Percentiles rank a stretch among this genome's conserved stretches.
phyloP scores from a whole-genome alignment of 169 alveolate species.

The Besnoitia besnoiti region DNA sequence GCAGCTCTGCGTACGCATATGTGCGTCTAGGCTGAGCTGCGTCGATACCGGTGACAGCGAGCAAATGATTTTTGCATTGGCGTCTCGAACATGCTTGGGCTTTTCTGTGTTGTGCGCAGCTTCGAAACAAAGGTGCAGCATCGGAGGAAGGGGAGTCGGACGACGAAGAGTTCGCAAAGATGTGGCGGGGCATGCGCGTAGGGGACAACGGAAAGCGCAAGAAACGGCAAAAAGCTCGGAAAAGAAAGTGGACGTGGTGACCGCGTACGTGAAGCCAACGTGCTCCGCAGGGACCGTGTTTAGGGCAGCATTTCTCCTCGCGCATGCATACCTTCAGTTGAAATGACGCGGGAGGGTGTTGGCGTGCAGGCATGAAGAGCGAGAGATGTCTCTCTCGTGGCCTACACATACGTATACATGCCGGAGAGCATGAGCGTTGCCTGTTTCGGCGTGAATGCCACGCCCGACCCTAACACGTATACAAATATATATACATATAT shows the following conservation, averaged over 20 bases:
- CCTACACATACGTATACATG: neutral
- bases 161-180: neutral
- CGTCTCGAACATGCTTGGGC: neutral
- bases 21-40: too few relatives aligned
- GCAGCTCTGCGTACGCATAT: too few relatives aligned
- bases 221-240: conserved; percentile 30
- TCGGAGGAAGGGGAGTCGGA: neutral
- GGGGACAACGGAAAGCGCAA: neutral
- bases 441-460: too few relatives aligned
- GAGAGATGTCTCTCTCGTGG: too few relatives aligned
- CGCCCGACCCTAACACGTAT: neutral
- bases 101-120: neutral
- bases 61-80: too few relatives aligned
- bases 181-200: neutral
- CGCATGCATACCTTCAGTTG: too few relatives aligned
- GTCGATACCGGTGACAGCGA: too few relatives aligned
- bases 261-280: neutral
- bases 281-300: too few relatives aligned
- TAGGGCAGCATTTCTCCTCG: too few relatives aligned
- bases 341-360: too few relatives aligned
- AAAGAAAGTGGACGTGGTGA: conserved; percentile 41
- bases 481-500: too few relatives aligned
- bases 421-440: too few relatives aligned
- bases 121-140: neutral
- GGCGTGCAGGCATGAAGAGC: neutral